Evolutionary conservation across 73 alveolate genomes (phyloP).

Genomic region (Stentor roeselii): DNA sequence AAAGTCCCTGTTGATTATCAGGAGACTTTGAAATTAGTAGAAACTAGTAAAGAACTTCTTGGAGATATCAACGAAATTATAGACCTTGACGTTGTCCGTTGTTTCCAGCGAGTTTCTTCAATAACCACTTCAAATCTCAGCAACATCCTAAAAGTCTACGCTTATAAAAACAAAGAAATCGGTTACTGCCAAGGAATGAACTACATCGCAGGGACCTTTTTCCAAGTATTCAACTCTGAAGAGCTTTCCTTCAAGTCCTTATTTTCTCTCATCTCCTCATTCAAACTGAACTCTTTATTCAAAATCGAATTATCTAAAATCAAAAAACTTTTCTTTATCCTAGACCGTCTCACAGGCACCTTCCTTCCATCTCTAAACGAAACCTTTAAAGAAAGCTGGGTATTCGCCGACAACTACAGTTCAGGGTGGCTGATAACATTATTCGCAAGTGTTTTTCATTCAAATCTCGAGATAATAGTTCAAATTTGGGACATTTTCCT

Average conservation of each 20-base stretch:
- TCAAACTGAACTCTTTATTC: slow-evolving; percentile 36
- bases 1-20: slow-evolving; percentile 37
- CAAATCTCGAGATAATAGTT: background rate
- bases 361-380: slow-evolving; percentile 70
- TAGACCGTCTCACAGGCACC: slow-evolving; percentile 75
- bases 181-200: slow-evolving; percentile 98
- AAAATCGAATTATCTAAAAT: slow-evolving; percentile 65
- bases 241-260: background rate
- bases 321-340: slow-evolving; percentile 72
- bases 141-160: slow-evolving; percentile 82
- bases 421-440: slow-evolving; percentile 90
- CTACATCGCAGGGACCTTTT: slow-evolving; percentile 92
- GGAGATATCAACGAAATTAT: slow-evolving; percentile 52
- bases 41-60: background rate
- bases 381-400: slow-evolving; percentile 62
- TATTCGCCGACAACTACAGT: slow-evolving; percentile 52
- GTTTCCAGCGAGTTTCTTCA: slow-evolving; percentile 21
- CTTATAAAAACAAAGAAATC: slow-evolving; percentile 76
- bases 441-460: slow-evolving; percentile 61
- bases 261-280: background rate
- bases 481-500: slow-evolving; percentile 19
- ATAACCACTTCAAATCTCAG: slow-evolving; percentile 35
- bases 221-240: slow-evolving; percentile 66
- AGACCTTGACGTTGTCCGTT: slow-evolving; percentile 57
- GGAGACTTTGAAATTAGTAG: slow-evolving; percentile 38